phyloP scores from a whole-genome alignment of 2,329 filamentous ascomycete genomes.

The Thielaviopsis euricoi region DNA sequence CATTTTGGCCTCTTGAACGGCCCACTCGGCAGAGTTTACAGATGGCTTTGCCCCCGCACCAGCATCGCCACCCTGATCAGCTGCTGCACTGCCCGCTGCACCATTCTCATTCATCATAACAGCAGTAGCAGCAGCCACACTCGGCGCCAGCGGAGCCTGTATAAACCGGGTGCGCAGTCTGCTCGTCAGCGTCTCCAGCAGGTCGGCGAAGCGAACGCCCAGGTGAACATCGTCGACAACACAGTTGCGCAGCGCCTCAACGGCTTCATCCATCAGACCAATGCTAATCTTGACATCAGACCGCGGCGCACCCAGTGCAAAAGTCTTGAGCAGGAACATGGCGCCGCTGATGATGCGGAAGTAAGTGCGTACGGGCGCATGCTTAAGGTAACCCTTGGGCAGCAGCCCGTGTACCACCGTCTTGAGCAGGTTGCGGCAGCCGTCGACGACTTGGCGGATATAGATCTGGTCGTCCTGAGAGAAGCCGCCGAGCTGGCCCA shows the following conservation, averaged over 20 bases:
- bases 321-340: slow-evolving; percentile 74
- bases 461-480: slow-evolving; percentile 54
- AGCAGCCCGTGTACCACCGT: slow-evolving; percentile 63
- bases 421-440: slow-evolving; percentile 57
- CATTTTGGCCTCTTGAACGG: too few relatives aligned
- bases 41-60: too few relatives aligned
- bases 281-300: slow-evolving; percentile 64
- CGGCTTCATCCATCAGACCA: slow-evolving; percentile 56
- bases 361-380: slow-evolving; percentile 69
- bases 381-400: slow-evolving; percentile 60
- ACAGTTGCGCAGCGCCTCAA: slow-evolving; percentile 57
- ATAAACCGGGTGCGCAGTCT: slow-evolving; percentile 60
- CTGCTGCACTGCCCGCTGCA: background rate
- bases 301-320: slow-evolving; percentile 63
- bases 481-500: slow-evolving; percentile 47
- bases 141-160: slow-evolving; percentile 27
- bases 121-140: slow-evolving; percentile 16
- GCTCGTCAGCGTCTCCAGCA: slow-evolving; percentile 63
- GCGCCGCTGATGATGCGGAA: slow-evolving; percentile 75
- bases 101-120: background rate
- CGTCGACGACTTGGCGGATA: slow-evolving; percentile 60
- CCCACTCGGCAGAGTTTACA: background rate
- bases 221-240: slow-evolving; percentile 76
- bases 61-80: background rate
- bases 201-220: slow-evolving; percentile 67